Conservation (phyloP, 129 eudicot species). For the Flaveria sonorensis region DNA sequence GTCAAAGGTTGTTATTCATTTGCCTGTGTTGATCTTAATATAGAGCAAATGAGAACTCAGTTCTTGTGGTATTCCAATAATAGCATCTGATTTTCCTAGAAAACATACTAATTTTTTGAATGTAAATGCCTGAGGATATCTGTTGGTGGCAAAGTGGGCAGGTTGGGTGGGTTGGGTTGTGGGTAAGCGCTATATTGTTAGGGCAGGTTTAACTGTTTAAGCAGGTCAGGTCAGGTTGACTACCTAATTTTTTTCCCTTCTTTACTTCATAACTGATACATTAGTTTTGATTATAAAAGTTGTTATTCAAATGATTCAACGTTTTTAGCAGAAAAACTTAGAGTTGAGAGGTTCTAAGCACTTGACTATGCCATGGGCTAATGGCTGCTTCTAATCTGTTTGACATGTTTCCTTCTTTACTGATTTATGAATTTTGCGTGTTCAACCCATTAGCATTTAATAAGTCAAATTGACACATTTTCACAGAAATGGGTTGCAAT, state of each 20-base stretch:
- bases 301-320: background rate
- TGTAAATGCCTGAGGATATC: constrained; percentile 5
- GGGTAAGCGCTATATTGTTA: background rate
- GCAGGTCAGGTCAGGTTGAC: no score
- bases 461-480: background rate
- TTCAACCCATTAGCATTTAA: background rate
- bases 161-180: background rate
- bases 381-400: background rate
- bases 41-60: constrained; percentile 5
- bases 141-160: background rate
- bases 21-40: constrained; percentile 9
- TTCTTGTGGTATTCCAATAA: constrained; percentile 16
- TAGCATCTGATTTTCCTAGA: constrained; percentile 3
- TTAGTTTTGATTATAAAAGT: background rate
- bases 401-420: background rate
- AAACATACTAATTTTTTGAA: constrained; percentile 5
- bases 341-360: background rate
- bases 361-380: background rate
- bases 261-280: background rate
- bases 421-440: background rate
- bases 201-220: no score
- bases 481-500: constrained; percentile 14
- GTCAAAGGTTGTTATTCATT: constrained; percentile 2
- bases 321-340: background rate
- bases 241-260: no score